Conservation (phyloP, 176 grass and related monocot species). For the Eleusine coracana region DNA sequence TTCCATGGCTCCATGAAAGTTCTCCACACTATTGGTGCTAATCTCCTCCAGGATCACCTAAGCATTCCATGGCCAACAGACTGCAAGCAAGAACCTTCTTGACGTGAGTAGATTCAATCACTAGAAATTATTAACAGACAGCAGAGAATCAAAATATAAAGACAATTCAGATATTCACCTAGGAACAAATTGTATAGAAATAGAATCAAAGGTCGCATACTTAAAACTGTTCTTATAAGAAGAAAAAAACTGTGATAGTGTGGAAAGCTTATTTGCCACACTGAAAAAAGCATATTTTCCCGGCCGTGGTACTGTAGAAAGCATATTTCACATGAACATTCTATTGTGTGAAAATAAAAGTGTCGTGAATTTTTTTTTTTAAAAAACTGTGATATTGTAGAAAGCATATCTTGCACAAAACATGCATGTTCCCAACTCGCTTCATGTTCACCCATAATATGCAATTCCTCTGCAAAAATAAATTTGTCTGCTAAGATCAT, state of each 20-base stretch:
- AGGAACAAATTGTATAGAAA: neutral
- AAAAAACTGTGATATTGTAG: neutral
- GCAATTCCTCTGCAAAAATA: neutral
- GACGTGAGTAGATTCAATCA: neutral
- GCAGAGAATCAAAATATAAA: neutral
- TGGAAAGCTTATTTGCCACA: neutral
- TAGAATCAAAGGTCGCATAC: neutral
- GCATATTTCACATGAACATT: neutral
- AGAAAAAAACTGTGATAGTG: neutral
- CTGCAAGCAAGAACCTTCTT: conserved; percentile 24
- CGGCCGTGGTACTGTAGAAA: neutral
- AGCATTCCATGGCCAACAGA: conserved; percentile 12
- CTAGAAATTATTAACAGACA: neutral
- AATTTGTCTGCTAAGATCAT: neutral
- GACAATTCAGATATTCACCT: neutral
- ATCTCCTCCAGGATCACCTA: neutral
- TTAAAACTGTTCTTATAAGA: neutral
- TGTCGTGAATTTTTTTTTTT: neutral
- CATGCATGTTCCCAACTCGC: neutral
- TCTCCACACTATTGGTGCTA: neutral
- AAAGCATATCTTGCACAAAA: neutral
- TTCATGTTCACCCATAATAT: neutral
- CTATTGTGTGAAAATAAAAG: neutral
- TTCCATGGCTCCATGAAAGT: neutral
- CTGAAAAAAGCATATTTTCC: neutral